phyloP scores from a whole-genome alignment of 169 alveolate species.

The Cryptosporidium parvum region DNA sequence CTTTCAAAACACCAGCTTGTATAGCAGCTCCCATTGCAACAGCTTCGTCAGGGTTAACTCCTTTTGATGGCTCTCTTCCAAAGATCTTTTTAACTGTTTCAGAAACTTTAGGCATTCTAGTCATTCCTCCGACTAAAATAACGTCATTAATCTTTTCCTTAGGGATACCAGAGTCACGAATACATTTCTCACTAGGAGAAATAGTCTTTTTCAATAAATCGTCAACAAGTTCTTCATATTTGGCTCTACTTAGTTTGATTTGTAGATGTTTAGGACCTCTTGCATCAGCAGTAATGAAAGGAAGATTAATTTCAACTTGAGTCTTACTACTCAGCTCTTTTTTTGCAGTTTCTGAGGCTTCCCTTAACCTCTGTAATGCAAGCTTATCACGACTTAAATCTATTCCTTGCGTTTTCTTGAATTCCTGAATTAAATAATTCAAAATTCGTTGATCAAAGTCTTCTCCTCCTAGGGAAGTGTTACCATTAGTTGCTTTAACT shows the following conservation, averaged over 20 bases:
- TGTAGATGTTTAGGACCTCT: constrained; percentile 98
- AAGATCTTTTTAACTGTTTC: constrained; percentile 92
- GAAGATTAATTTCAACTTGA: constrained; percentile 95
- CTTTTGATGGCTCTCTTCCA: constrained; percentile 95
- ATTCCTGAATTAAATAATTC: constrained; percentile 93
- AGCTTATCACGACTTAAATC: constrained; percentile 95
- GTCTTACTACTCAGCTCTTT: constrained; percentile 94
- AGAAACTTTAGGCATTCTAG: constrained; percentile 98
- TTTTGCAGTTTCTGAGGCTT: constrained; percentile 99
- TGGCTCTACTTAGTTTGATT: constrained; percentile 94
- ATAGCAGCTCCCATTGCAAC: constrained; percentile 99
- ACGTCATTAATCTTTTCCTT: constrained; percentile 94
- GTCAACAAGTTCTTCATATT: constrained; percentile 90
- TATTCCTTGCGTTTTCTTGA: constrained; percentile 94
- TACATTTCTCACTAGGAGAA: constrained; percentile 95
- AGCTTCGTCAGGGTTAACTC: constrained; percentile 99
- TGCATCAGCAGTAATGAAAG: constrained; percentile 98
- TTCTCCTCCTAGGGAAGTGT: constrained; percentile 99
- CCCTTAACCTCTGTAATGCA: constrained; percentile 97
- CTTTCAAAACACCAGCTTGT: constrained; percentile 97
- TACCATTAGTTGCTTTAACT: constrained; percentile 99
- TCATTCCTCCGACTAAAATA: constrained; percentile 98
- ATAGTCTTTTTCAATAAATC: constrained; percentile 92
- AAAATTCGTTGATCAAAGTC: constrained; percentile 96
- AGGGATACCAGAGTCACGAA: constrained; percentile 94